Conservation (phyloP, 2,329 filamentous ascomycete genomes). For the Ceratocystis eucalypticola region DNA sequence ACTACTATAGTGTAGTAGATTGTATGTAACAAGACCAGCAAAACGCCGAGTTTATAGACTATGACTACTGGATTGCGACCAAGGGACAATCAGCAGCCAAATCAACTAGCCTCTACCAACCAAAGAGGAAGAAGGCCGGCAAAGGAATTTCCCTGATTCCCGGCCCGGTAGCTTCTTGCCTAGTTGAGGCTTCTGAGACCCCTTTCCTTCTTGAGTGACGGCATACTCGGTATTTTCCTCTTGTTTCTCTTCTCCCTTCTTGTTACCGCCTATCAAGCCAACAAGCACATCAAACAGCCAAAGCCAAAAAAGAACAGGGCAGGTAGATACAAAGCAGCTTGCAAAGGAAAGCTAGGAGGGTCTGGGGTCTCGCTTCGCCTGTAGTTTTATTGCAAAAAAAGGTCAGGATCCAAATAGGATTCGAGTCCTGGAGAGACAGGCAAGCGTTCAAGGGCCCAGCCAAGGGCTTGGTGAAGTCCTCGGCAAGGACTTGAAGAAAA, state of each 20-base stretch:
- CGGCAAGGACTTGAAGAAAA: constrained; percentile 4
- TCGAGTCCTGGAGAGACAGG: neutral
- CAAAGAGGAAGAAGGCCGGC: neutral
- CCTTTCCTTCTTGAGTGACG: neutral
- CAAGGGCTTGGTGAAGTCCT: neutral
- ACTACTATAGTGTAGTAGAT: neutral
- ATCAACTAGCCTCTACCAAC: neutral
- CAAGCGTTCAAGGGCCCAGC: neutral
- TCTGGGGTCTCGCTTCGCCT: neutral
- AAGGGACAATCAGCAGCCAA: neutral
- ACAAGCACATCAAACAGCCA: neutral
- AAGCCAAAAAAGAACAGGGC: neutral
- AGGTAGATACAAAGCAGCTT: neutral
- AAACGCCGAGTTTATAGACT: neutral
- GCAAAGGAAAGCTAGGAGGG: neutral
- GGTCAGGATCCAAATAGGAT: neutral
- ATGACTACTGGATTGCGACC: neutral
- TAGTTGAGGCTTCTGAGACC: neutral
- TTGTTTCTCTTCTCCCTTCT: too few species aligned
- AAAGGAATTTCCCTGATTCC: neutral
- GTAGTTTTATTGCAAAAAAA: neutral
- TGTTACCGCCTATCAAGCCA: neutral
- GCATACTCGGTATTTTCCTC: too few species aligned
- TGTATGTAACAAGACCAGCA: constrained; percentile 6
- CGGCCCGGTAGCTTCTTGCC: neutral